Conservation (phyloP, 192 early-diverging fungal genomes). For the Dimargaris verticillata region DNA sequence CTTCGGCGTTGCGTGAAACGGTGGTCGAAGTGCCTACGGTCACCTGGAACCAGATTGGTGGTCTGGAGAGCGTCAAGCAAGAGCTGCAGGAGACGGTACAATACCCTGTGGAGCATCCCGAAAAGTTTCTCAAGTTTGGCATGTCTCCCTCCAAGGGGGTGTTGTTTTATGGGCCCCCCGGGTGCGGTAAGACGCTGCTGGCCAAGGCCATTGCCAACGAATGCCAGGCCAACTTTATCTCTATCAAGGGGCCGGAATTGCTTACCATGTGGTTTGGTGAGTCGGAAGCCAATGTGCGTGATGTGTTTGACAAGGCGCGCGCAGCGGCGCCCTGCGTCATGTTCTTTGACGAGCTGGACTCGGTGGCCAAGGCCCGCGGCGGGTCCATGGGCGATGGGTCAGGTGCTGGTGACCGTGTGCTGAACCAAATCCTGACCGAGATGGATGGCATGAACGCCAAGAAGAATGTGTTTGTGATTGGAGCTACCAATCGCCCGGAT, state of each 20-base stretch:
- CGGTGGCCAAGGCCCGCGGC: constrained; percentile 91
- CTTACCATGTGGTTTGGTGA: constrained; percentile 99
- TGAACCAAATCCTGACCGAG: constrained; percentile 98
- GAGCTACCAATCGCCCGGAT: constrained; percentile 96
- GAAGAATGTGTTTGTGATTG: constrained; percentile 99
- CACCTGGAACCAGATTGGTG: constrained; percentile 94
- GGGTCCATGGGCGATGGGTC: constrained; percentile 60
- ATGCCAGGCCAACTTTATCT: constrained; percentile 99
- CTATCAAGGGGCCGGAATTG: constrained; percentile 97
- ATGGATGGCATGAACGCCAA: constrained; percentile 99
- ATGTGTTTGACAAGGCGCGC: constrained; percentile 98
- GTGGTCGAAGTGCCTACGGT: constrained; percentile 92
- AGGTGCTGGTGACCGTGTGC: constrained; percentile 91
- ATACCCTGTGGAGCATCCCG: constrained; percentile 97
- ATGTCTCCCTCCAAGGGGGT: constrained; percentile 94
- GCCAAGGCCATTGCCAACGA: constrained; percentile 99
- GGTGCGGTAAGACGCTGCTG: constrained; percentile 94
- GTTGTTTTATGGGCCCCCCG: constrained; percentile 96
- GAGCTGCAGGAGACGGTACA: constrained; percentile 98
- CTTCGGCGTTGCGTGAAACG: constrained; percentile 96
- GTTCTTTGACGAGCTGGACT: constrained; percentile 99
- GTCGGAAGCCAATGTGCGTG: constrained; percentile 96
- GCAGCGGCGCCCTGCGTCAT: constrained; percentile 97
- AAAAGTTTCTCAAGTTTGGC: constrained; percentile 99
- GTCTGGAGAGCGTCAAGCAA: constrained; percentile 91